Conservation (phyloP, 495 filamentous ascomycete species). For the Trichocladium uniseriatum region DNA sequence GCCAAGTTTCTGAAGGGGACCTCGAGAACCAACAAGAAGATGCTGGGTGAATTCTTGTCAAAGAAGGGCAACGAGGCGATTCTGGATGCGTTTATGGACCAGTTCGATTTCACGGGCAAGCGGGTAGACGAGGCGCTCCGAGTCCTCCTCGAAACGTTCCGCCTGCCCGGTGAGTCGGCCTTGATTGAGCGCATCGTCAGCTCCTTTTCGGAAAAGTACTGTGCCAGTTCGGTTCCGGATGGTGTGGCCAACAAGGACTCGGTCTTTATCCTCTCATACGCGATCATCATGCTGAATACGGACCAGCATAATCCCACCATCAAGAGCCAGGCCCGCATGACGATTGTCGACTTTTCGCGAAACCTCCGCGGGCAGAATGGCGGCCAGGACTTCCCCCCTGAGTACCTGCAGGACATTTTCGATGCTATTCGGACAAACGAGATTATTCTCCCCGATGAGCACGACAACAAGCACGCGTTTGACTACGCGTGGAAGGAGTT, state of each 20-base stretch:
- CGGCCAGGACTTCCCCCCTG: slow-evolving; percentile 71
- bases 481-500: slow-evolving; percentile 97
- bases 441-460: slow-evolving; percentile 95
- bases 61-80: slow-evolving; percentile 78
- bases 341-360: slow-evolving; percentile 63
- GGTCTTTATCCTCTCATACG: slow-evolving; percentile 86
- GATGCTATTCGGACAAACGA: slow-evolving; percentile 86
- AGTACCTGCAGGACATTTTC: slow-evolving; percentile 82
- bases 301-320: slow-evolving; percentile 93
- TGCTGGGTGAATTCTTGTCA: slow-evolving; percentile 84
- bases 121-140: slow-evolving; percentile 84
- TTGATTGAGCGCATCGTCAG: slow-evolving; percentile 91
- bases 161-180: slow-evolving; percentile 82
- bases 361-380: slow-evolving; percentile 86
- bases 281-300: slow-evolving; percentile 91
- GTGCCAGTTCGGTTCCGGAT: slow-evolving; percentile 56
- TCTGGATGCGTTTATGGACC: slow-evolving; percentile 71
- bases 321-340: slow-evolving; percentile 75
- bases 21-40: slow-evolving; percentile 75
- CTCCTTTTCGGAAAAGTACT: slow-evolving; percentile 80
- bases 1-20: slow-evolving; percentile 81
- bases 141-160: slow-evolving; percentile 82
- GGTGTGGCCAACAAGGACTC: slow-evolving; percentile 81
- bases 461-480: slow-evolving; percentile 91
- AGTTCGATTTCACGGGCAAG: slow-evolving; percentile 78